Percentiles rank a stretch among this genome's conserved stretches.
These are phyloP conservation scores for Ilyonectria robusta DNA, from an alignment of 2,329 filamentous ascomycete genomes.

Conservation along the genomic window DNA sequence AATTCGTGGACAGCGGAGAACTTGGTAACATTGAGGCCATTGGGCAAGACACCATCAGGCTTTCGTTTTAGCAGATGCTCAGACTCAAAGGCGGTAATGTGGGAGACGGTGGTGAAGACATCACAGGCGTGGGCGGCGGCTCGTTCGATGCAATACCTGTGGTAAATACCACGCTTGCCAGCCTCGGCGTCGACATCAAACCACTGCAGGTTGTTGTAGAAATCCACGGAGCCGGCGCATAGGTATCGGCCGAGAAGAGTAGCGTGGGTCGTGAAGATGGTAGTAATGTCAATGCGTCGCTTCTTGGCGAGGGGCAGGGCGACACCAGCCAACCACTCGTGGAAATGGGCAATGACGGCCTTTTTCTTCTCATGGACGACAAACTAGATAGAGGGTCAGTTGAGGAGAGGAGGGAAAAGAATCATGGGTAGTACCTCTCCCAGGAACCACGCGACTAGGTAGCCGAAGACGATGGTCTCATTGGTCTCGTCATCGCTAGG, in stretches of 20 bases:
- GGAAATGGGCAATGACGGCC: constrained; percentile 97
- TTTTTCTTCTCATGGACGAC: constrained; percentile 92
- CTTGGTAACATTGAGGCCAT: constrained; percentile 96
- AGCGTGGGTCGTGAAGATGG: constrained; percentile 98
- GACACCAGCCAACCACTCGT: constrained; percentile 98
- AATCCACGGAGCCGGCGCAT: constrained; percentile 96
- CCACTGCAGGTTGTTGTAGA: constrained; percentile 98
- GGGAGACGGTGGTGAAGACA: constrained; percentile 98
- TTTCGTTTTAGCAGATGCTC: constrained; percentile 98
- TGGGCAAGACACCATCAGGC: constrained; percentile 95
- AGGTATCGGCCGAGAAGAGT: constrained; percentile 96
- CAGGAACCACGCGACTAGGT: constrained; percentile 97
- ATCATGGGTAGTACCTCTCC: constrained; percentile 79
- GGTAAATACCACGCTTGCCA: constrained; percentile 98
- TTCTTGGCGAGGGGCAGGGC: constrained; percentile 93
- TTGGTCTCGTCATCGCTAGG: constrained; percentile 95
- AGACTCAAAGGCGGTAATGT: constrained; percentile 98
- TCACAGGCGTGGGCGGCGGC: constrained; percentile 92
- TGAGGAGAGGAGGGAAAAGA: not conserved
- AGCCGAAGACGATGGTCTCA: constrained; percentile 97
- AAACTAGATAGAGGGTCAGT: constrained; percentile 70
- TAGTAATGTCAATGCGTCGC: constrained; percentile 95
- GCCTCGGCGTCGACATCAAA: constrained; percentile 98
- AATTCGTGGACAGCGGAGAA: constrained; percentile 99
- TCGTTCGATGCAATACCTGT: constrained; percentile 97